Evolutionary conservation across 2,329 filamentous ascomycete genomes (phyloP), one percentile per base, ranked within the genome.

Genomic region (Ambrosiella beaveri): DNA sequence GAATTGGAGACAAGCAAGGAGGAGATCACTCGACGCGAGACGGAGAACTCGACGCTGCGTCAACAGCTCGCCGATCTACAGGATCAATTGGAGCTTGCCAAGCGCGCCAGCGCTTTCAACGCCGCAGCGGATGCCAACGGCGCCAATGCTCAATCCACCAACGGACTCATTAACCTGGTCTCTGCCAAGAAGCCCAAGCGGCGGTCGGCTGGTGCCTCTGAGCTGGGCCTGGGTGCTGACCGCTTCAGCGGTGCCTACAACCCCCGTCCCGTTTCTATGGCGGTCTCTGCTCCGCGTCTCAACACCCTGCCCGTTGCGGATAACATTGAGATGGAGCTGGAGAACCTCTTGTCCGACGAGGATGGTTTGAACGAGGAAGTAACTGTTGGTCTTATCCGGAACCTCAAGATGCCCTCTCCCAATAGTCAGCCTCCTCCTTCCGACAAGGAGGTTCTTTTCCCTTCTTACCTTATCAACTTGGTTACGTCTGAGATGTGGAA

Each of bases 401-500:
- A 96, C 68, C 80, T 98, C 64, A 96, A 95, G 78, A 97, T 98
- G 62, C 93, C 93, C 17, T 83, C 85, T 9, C 91, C 93, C 51
- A 87, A 83, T 67, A 84, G 86, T 39, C 91, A 81, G 57, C 90
- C 91, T 17, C 85, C 90, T 57, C 91, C 93, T 9, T 95, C 89
- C 15, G 93, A 98, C 73, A 98, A 98, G 75, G 93, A 98, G 70
- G 91, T 98, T 19, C 78, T 98, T 56, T 98, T 98, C 84, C 93
- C 93, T 39, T 91, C 93, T 8, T 98, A 97, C 70, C 83, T 98
- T 65, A 98, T 98, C 76, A 98, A 98, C 71, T 78, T 98, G 61
- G 93, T 98, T 63, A 98, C 93, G 11, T 97, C 90, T 13, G 93
- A 98, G 74, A 98, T 98, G 93, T 98, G 93, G 93, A 98, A 98